phyloP scores from a whole-genome alignment of 202 grass and related monocot species.

The Bolboschoenoplectus hybrid region DNA sequence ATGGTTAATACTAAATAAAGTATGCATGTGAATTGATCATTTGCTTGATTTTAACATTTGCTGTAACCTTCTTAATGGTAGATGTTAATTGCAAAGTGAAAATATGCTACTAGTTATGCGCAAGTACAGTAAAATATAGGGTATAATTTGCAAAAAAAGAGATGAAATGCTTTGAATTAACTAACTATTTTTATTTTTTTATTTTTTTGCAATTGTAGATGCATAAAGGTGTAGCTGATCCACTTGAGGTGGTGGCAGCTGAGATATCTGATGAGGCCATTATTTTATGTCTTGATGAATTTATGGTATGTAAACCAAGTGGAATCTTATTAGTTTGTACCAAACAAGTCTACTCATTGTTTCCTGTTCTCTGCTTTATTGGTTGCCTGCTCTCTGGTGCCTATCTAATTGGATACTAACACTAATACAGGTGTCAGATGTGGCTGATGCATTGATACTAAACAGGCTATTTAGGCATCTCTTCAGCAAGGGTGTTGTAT shows the following conservation, averaged over 20 bases:
- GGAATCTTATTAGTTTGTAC: not conserved
- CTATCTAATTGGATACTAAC: conserved; percentile 32
- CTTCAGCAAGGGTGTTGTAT: conserved; percentile 90
- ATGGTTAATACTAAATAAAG: not conserved
- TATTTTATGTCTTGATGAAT: conserved; percentile 96
- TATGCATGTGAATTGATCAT: not conserved
- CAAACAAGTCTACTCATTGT: not conserved
- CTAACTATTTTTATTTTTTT: conserved; percentile 31
- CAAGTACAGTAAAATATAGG: not conserved
- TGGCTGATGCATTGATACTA: conserved; percentile 93
- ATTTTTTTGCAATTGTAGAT: conserved; percentile 52
- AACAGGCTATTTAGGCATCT: conserved; percentile 86
- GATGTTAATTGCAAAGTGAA: not conserved
- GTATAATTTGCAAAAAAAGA: conserved; percentile 12
- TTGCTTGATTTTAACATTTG: not conserved
- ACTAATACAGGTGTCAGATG: conserved; percentile 77
- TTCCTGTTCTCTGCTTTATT: conserved; percentile 21
- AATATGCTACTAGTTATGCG: conserved; percentile 3
- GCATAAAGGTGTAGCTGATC: conserved; percentile 97
- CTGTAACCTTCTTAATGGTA: not conserved
- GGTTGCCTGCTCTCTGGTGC: not conserved
- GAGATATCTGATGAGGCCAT: conserved; percentile 96
- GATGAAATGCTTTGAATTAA: not conserved
- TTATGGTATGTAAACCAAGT: conserved; percentile 67
- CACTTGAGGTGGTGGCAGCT: conserved; percentile 91